phyloP scores from a whole-genome alignment of 345 rosid genomes.

The Aegle marmelos region DNA sequence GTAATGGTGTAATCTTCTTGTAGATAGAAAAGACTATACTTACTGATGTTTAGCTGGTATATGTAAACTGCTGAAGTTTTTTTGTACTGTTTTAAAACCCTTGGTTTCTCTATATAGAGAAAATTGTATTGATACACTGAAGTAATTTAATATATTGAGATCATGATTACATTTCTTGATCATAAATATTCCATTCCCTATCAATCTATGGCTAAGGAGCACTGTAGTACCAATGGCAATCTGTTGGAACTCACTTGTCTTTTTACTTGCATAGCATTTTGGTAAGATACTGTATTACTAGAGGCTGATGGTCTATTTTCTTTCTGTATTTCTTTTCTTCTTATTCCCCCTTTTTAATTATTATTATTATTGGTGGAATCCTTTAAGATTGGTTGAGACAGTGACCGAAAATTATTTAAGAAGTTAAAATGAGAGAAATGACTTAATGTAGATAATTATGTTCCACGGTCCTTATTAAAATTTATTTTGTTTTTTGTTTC shows the following conservation, averaged over 20 bases:
- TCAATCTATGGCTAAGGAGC: not conserved
- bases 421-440: not conserved
- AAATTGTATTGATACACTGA: not conserved
- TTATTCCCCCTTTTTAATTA: too few species aligned
- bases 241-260: not conserved
- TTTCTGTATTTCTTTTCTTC: too few species aligned
- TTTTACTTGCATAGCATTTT: not conserved
- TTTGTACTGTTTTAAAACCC: not conserved
- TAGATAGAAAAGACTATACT: not conserved
- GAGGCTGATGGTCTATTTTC: too few species aligned
- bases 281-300: not conserved
- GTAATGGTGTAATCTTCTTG: constrained; percentile 37
- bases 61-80: not conserved
- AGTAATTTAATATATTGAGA: not conserved
- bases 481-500: not conserved
- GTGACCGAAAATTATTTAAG: too few species aligned
- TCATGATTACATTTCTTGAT: not conserved
- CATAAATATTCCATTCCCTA: not conserved
- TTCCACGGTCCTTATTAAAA: not conserved
- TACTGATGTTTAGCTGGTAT: not conserved
- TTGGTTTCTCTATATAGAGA: not conserved
- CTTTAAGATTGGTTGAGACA: too few species aligned
- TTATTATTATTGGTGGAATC: too few species aligned
- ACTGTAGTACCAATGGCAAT: not conserved
- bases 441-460: not conserved